Evolutionary conservation across 805 yeast genomes (phyloP), one percentile per base, ranked within the genome.

Genomic region (Teunomyces panamensis): DNA sequence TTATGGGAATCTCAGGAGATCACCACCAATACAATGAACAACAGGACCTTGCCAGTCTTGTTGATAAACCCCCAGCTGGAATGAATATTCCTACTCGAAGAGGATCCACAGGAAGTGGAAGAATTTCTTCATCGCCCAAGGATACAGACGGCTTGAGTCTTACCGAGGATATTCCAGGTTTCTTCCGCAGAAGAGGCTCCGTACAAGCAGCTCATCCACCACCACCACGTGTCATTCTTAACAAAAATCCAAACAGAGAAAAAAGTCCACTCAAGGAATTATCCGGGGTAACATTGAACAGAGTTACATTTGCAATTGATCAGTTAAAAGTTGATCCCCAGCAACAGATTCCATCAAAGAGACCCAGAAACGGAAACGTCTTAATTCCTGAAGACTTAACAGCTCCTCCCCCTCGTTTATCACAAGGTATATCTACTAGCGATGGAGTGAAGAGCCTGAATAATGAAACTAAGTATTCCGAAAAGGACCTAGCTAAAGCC

Each of bases 251-350:
- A 9, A 66, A 67, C 49, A 63, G 71, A 48, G 60, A 63, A 26
- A 52, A 61, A n/a, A 47, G 66, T 16, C 75, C 73, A 5, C 53
- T 71, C 0, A 61, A 60, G 16, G 68, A 60, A 30, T 52, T 68
- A 52, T 57, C 72, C 61, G 54, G 52, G 5, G 56, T 68, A 5
- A 61, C 65, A 11, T 68, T 87, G 61, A 76, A 79, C n/a, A 72
- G 91, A 51, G 96, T 89, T 4, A 77, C 82, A 0, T 91, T 91
- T 65, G 89, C 94, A 0, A 75, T 89, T 4, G 87, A 87, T 44
- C 81, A 84, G 45, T 78, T 89, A 51, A 75, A 74, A 0, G 74
- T 73, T 51, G 97, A 91, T 64, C 67, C 65, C 2, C 84, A 80
- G 55, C 85, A 80, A 56, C 85, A 80, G 57, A 79, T 80, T 43